phyloP scores from a whole-genome alignment of 441 rosid species.

The Gossypium gossypioides region DNA sequence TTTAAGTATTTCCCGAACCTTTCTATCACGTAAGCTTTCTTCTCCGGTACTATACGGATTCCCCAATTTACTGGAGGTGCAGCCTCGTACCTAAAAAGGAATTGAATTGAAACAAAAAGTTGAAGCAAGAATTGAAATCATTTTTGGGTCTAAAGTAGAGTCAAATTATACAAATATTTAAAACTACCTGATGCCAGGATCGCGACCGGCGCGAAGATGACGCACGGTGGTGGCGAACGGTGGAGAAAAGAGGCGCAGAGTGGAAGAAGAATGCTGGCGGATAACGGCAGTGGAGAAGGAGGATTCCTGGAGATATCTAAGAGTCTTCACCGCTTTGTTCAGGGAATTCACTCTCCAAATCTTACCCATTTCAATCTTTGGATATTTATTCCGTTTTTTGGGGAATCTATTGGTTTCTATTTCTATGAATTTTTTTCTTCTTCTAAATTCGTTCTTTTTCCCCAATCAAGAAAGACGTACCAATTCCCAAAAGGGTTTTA shows the following conservation, averaged over 20 bases:
- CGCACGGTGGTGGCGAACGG: slow-evolving; percentile 7
- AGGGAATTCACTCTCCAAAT: slow-evolving; percentile 5
- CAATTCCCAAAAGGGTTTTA: background rate
- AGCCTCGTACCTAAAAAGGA: slow-evolving; percentile 37
- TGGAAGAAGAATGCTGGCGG: background rate
- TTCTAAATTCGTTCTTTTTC: background rate
- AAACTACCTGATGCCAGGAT: background rate
- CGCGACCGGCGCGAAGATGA: slow-evolving; percentile 10
- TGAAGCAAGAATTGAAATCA: background rate
- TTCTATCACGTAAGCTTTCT: slow-evolving; percentile 78
- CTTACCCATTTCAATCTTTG: background rate
- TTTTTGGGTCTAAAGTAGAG: background rate
- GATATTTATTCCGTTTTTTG: background rate
- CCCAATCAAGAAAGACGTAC: background rate
- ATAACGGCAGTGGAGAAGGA: slow-evolving; percentile 5
- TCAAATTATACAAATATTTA: background rate
- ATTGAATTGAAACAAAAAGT: background rate
- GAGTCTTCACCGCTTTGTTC: background rate
- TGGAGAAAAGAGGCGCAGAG: background rate
- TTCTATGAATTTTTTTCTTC: background rate
- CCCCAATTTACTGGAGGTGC: slow-evolving; percentile 75
- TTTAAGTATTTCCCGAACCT: slow-evolving; percentile 75
- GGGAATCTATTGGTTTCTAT: background rate
- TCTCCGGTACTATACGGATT: slow-evolving; percentile 72
- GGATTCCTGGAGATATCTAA: slow-evolving; percentile 6